A percentile compares a stretch with the other conserved stretches of the same genome.
These are phyloP conservation scores for Rosellinia necatrix DNA, from an alignment of 2,329 filamentous ascomycete genomes.

Conservation along the genomic window DNA sequence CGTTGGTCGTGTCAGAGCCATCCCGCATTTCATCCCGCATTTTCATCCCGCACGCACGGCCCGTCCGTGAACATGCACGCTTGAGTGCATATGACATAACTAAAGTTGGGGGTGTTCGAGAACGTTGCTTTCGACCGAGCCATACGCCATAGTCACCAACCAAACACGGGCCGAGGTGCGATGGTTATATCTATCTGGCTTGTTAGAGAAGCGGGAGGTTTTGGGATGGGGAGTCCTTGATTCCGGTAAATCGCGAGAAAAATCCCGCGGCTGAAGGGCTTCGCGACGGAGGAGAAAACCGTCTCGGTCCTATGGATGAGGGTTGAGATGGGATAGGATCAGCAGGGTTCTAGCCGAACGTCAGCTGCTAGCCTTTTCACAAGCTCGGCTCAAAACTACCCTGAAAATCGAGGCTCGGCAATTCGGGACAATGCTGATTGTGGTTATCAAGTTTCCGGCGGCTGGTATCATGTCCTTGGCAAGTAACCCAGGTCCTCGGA, in stretches of 20 bases:
- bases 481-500: conserved; percentile 3
- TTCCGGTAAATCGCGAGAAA: conserved; percentile 15
- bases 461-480: background rate
- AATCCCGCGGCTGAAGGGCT: conserved; percentile 10
- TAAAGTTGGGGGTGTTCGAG: too few species aligned
- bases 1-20: background rate
- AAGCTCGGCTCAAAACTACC: conserved; percentile 9
- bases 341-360: conserved; percentile 8
- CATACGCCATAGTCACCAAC: too few species aligned
- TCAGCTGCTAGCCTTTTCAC: conserved; percentile 14
- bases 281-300: background rate
- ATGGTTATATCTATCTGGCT: too few species aligned
- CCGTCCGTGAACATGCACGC: background rate
- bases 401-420: conserved; percentile 14
- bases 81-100: too few species aligned
- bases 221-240: background rate
- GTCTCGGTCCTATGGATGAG: conserved; percentile 14
- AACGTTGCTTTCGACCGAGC: too few species aligned
- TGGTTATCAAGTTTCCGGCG: background rate
- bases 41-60: background rate
- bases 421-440: conserved; percentile 18
- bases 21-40: too few species aligned
- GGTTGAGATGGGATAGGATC: conserved; percentile 15
- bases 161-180: too few species aligned
- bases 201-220: background rate